These are phyloP conservation scores for Syzygium malaccense DNA, from an alignment of 441 rosid genomes.

Conservation along the genomic window DNA sequence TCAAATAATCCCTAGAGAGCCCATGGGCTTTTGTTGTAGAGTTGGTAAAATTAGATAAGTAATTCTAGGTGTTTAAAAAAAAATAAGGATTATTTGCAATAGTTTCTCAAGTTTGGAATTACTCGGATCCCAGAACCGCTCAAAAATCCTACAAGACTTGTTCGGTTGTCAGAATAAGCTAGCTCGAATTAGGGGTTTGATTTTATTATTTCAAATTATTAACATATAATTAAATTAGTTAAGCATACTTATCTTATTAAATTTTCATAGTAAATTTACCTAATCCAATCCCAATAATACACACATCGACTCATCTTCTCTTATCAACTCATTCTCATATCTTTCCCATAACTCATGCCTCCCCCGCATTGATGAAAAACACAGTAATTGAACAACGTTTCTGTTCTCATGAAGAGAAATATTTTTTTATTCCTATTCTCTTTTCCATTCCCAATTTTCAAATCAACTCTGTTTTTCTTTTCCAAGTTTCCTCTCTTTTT, in stretches of 20 bases:
- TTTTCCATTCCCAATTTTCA: background rate
- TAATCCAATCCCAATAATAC: background rate
- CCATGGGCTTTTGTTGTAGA: background rate
- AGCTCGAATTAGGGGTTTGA: background rate
- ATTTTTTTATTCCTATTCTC: background rate
- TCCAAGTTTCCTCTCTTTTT: background rate
- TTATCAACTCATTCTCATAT: too few relatives aligned
- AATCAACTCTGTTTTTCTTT: background rate
- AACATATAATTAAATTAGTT: background rate
- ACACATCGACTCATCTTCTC: background rate
- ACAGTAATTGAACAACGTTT: too few relatives aligned
- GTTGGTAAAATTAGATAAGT: background rate
- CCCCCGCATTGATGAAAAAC: too few relatives aligned
- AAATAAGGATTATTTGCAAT: background rate
- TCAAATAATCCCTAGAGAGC: background rate
- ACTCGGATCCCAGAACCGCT: background rate
- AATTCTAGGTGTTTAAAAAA: background rate
- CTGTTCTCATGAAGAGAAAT: background rate
- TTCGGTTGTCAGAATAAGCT: background rate
- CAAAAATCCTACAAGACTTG: background rate
- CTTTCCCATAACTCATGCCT: too few relatives aligned
- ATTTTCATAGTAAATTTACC: background rate
- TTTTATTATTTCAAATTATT: background rate
- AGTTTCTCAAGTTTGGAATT: background rate
- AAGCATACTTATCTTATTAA: background rate